phyloP scores from a whole-genome alignment of 108 stramenopile genomes.

The Poteriospumella lacustris region DNA sequence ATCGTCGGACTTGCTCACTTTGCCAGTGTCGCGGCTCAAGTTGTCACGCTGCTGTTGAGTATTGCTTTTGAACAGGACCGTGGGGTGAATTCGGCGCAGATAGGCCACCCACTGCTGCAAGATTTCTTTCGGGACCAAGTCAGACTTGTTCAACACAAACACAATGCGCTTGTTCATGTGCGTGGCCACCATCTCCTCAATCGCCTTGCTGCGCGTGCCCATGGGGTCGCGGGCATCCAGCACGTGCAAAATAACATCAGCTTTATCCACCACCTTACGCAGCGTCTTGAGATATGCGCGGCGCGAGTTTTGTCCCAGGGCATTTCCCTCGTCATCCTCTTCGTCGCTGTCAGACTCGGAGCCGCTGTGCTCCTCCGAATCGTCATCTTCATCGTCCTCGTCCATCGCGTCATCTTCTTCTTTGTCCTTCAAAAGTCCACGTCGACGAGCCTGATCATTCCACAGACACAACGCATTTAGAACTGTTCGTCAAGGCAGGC shows the following conservation, averaged over 20 bases:
- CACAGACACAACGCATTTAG: neutral
- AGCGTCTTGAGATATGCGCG: slow-evolving; percentile 84
- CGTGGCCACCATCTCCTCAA: slow-evolving; percentile 76
- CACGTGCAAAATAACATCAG: slow-evolving; percentile 94
- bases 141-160: slow-evolving; percentile 96
- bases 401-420: slow-evolving; percentile 28
- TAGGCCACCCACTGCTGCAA: slow-evolving; percentile 80
- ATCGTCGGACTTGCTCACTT: slow-evolving; percentile 34
- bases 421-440: neutral
- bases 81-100: slow-evolving; percentile 71
- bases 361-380: slow-evolving; percentile 36
- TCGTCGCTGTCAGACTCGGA: slow-evolving; percentile 33
- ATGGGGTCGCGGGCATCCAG: slow-evolving; percentile 96
- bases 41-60: slow-evolving; percentile 53
- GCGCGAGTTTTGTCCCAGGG: slow-evolving; percentile 53
- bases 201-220: slow-evolving; percentile 68
- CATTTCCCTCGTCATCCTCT: neutral
- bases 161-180: slow-evolving; percentile 87
- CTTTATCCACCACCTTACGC: slow-evolving; percentile 85
- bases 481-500: neutral
- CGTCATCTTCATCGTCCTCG: slow-evolving; percentile 37
- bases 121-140: slow-evolving; percentile 89
- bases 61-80: slow-evolving; percentile 84
- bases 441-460: neutral
- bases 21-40: slow-evolving; percentile 41